A percentile compares a stretch with the other conserved stretches of the same genome.
Evolutionary conservation across 208 protist genomes (phyloP).

Genomic region (Trypanosoma theileri): DNA sequence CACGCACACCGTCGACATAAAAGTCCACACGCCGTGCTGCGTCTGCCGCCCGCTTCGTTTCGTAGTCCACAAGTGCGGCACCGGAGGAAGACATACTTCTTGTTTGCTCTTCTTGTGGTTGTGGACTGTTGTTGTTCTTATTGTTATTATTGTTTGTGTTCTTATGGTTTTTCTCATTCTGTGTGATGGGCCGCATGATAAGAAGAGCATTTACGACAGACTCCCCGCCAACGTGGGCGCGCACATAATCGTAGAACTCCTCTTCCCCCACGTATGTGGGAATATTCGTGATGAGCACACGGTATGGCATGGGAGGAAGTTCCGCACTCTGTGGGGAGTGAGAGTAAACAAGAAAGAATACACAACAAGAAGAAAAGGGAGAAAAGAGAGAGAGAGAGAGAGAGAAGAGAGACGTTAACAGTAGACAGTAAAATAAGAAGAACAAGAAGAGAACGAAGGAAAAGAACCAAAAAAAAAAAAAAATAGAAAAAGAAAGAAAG

Average conservation of each 20-base stretch:
- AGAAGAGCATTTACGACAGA: conserved; percentile 28
- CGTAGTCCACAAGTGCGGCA: conserved; percentile 42
- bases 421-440: conserved; percentile 12
- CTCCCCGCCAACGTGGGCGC: conserved; percentile 27
- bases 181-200: conserved; percentile 17
- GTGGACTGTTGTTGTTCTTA: neutral
- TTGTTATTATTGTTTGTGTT: neutral
- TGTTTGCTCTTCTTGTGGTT: neutral
- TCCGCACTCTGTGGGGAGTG: neutral
- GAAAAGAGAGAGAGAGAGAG: conserved; percentile 1
- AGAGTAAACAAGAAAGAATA: neutral
- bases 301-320: conserved; percentile 17
- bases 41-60: conserved; percentile 27
- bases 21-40: conserved; percentile 21
- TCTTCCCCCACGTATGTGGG: conserved; percentile 27
- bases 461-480: conserved; percentile 27
- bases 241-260: conserved; percentile 49
- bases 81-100: conserved; percentile 11
- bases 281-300: conserved; percentile 39
- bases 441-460: conserved; percentile 4
- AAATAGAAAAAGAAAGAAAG: conserved; percentile 15
- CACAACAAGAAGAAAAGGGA: conserved; percentile 13
- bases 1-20: conserved; percentile 19
- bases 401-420: conserved; percentile 7
- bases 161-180: neutral